phyloP scores from a whole-genome alignment of 2,329 filamentous ascomycete genomes.

The Talaromyces marneffei region DNA sequence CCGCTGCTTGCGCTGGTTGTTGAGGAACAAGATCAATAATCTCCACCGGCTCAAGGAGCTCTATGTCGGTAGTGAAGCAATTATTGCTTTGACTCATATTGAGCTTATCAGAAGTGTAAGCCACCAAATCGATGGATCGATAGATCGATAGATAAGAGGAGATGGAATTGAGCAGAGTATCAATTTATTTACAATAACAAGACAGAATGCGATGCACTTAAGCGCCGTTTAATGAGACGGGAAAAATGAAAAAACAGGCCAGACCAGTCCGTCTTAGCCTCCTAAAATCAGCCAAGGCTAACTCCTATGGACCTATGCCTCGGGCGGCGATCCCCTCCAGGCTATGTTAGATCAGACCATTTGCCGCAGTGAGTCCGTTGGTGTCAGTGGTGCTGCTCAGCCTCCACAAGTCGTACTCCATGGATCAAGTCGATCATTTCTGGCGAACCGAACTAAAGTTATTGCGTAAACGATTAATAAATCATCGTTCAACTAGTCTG shows the following conservation, averaged over 20 bases:
- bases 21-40: background rate
- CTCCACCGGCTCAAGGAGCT: background rate
- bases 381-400: background rate
- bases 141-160: background rate
- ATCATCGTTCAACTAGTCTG: background rate
- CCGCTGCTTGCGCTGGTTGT: background rate
- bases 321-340: background rate
- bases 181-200: background rate
- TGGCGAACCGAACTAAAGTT: background rate
- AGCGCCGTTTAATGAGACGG: background rate
- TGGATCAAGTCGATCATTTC: background rate
- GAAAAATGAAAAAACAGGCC: background rate
- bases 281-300: slow-evolving; percentile 5
- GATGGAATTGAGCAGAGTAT: background rate
- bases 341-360: background rate
- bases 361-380: background rate
- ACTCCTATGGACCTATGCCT: background rate
- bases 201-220: background rate
- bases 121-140: background rate
- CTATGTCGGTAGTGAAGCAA: background rate
- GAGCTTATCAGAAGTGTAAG: background rate
- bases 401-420: background rate
- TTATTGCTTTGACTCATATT: background rate
- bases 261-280: background rate
- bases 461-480: background rate